These are phyloP conservation scores for Silene vulgaris DNA, from an alignment of 179 eudicot genomes.

Conservation along the genomic window DNA sequence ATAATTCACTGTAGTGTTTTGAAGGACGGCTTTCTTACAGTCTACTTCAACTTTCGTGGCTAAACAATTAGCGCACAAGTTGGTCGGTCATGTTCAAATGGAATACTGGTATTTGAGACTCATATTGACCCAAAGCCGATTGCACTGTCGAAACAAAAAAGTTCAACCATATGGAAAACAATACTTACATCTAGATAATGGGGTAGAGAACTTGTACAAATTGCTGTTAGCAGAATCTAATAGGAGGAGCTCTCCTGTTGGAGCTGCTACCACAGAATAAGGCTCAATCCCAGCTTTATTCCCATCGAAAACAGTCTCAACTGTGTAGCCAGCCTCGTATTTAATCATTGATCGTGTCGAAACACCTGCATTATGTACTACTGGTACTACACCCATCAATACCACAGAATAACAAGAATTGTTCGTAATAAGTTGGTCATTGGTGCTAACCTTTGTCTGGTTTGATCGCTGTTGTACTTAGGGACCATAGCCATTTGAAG, in stretches of 20 bases:
- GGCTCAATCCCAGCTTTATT: constrained; percentile 90
- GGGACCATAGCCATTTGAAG: constrained; percentile 82
- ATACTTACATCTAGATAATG: constrained; percentile 73
- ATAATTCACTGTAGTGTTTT: no score
- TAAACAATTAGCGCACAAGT: no score
- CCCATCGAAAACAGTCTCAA: constrained; percentile 95
- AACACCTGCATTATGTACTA: constrained; percentile 25
- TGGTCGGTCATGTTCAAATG: no score
- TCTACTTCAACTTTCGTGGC: no score
- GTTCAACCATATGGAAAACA: no score
- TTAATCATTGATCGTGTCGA: constrained; percentile 69
- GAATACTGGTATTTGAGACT: no score
- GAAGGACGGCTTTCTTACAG: no score
- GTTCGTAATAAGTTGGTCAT: no score
- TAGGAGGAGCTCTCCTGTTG: constrained; percentile 77
- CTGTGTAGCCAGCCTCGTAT: constrained; percentile 79
- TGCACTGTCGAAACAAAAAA: no score
- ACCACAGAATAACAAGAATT: neutral
- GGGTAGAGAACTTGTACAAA: constrained; percentile 73
- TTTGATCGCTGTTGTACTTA: constrained; percentile 57
- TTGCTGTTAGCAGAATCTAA: constrained; percentile 80
- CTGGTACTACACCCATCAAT: neutral
- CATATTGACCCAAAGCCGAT: neutral
- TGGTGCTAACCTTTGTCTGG: constrained; percentile 37
- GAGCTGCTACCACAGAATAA: constrained; percentile 55